Evolutionary conservation across 306 rosid species (phyloP).

Genomic region (Benincasa hispida): DNA sequence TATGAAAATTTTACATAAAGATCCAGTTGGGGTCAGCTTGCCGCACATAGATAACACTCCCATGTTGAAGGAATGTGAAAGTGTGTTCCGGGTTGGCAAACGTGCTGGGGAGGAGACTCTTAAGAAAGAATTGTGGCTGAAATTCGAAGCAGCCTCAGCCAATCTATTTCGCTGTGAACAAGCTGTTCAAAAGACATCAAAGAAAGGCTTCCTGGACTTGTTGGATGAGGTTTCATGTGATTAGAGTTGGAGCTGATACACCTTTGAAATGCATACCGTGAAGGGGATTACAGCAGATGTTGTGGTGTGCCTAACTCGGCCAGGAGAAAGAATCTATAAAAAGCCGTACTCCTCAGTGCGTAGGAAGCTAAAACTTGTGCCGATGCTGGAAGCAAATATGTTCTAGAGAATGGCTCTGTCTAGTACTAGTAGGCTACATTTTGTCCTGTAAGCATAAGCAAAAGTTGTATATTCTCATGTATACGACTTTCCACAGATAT

Average conservation of each 20-base stretch:
- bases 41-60: conserved; percentile 41
- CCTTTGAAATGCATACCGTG: neutral
- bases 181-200: conserved; percentile 12
- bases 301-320: neutral
- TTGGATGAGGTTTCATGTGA: conserved; percentile 77
- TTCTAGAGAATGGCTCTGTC: neutral
- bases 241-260: conserved; percentile 4
- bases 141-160: conserved; percentile 70
- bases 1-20: conserved; percentile 10
- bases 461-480: neutral
- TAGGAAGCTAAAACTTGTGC: neutral
- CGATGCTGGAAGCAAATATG: neutral
- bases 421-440: neutral
- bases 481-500: neutral
- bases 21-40: conserved; percentile 22
- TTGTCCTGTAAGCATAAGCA: neutral
- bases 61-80: conserved; percentile 45
- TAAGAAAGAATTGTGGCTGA: conserved; percentile 82
- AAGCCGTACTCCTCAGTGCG: neutral
- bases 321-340: neutral
- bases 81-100: conserved; percentile 36
- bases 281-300: neutral
- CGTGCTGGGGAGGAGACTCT: conserved; percentile 79
- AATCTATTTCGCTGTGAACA: conserved; percentile 19
- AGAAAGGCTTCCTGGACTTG: conserved; percentile 65